Conservation (phyloP, 768 basidiomycete genomes). For the Russula sp. region DNA sequence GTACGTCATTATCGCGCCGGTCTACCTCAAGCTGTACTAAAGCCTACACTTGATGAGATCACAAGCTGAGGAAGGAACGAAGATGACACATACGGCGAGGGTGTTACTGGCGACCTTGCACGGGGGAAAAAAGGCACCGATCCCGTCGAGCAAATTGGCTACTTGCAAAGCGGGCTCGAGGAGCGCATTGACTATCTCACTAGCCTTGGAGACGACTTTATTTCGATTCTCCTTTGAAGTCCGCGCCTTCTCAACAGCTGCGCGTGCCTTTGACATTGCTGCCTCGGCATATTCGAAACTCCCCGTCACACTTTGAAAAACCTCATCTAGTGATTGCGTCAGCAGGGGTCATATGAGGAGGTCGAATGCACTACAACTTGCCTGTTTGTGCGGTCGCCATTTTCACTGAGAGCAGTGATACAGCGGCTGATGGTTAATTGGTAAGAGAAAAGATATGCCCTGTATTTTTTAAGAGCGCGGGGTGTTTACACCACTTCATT, state of each 20-base stretch:
- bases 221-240: slow-evolving; percentile 7
- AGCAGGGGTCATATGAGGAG: not conserved
- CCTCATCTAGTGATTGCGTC: not conserved
- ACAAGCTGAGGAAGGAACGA: not conserved
- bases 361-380: not conserved
- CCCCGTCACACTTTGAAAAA: not conserved
- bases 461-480: not conserved
- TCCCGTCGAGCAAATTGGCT: slow-evolving; percentile 13
- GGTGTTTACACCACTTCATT: not conserved
- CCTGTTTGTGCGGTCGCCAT: not conserved
- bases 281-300: slow-evolving; percentile 13
- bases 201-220: slow-evolving; percentile 14
- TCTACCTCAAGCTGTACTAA: slow-evolving; percentile 11
- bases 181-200: slow-evolving; percentile 15
- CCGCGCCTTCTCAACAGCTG: slow-evolving; percentile 7
- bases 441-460: not conserved
- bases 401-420: not conserved
- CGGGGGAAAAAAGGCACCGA: slow-evolving; percentile 11
- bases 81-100: not conserved
- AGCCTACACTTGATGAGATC: not conserved
- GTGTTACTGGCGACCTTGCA: slow-evolving; percentile 5
- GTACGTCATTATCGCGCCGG: slow-evolving; percentile 14
- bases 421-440: not conserved
- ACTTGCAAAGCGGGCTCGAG: slow-evolving; percentile 16
- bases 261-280: slow-evolving; percentile 3